phyloP scores from a whole-genome alignment of 805 yeast genomes.

The Candida caryicola region DNA sequence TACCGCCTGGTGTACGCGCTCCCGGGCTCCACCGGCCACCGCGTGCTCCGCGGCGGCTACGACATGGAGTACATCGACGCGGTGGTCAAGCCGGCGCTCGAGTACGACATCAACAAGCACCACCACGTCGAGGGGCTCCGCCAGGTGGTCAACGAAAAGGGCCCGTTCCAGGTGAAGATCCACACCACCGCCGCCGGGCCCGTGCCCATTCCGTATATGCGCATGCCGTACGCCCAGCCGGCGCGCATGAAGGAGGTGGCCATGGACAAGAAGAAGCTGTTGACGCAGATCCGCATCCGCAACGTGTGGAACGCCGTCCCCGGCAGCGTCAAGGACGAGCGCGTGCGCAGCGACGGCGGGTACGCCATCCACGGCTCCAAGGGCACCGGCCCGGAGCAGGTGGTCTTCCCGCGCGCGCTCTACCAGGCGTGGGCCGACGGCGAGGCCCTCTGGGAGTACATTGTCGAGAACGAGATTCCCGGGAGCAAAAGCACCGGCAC shows the following conservation, averaged over 20 bases:
- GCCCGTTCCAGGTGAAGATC: constrained; percentile 35
- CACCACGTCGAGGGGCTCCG: constrained; percentile 21
- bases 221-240: constrained; percentile 20
- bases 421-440: constrained; percentile 23
- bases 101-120: constrained; percentile 28
- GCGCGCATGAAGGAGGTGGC: constrained; percentile 25
- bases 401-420: constrained; percentile 27
- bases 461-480: constrained; percentile 12
- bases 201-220: constrained; percentile 25
- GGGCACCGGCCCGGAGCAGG: constrained; percentile 27
- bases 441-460: constrained; percentile 38
- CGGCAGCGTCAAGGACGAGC: constrained; percentile 12
- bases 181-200: constrained; percentile 31
- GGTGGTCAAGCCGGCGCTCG: constrained; percentile 32
- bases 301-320: constrained; percentile 26
- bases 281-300: constrained; percentile 19
- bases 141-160: constrained; percentile 27
- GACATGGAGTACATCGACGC: constrained; percentile 31
- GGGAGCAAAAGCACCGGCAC: neutral
- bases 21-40: constrained; percentile 22
- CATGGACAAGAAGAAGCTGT: constrained; percentile 31
- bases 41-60: constrained; percentile 26
- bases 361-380: constrained; percentile 24
- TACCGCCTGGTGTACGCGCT: constrained; percentile 12
- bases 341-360: constrained; percentile 24